A percentile compares a stretch with the other conserved stretches of the same genome.
These are phyloP conservation scores for Eragrostis nindensis DNA, from an alignment of 176 grass and related monocot genomes.

Conservation along the genomic window DNA sequence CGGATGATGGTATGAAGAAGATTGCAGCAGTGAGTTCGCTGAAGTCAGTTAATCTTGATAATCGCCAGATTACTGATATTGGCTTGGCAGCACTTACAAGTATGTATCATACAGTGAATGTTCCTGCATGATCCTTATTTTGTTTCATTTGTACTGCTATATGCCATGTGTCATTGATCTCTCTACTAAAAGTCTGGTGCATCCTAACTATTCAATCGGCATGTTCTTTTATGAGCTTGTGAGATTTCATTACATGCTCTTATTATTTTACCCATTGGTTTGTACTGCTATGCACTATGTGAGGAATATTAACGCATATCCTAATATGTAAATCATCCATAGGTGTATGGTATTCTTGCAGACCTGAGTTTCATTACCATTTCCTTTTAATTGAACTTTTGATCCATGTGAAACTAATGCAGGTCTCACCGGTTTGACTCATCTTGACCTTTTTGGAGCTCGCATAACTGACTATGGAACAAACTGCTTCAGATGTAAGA, in stretches of 20 bases:
- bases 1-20: constrained; percentile 80
- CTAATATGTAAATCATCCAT: not conserved
- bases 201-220: not conserved
- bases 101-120: constrained; percentile 40
- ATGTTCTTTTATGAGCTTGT: constrained; percentile 4
- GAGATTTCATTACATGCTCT: not conserved
- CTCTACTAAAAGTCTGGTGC: not conserved
- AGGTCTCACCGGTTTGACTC: constrained; percentile 91
- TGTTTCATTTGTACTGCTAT: not conserved
- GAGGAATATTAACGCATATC: constrained; percentile 3
- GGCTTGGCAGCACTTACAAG: constrained; percentile 79
- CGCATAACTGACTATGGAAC: constrained; percentile 79
- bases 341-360: not conserved
- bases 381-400: constrained; percentile 22
- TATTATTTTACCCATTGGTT: not conserved
- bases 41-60: constrained; percentile 89
- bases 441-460: constrained; percentile 97
- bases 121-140: constrained; percentile 10
- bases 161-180: not conserved
- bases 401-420: constrained; percentile 30
- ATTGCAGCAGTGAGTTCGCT: constrained; percentile 67
- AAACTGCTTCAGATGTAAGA: constrained; percentile 86
- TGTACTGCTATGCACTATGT: not conserved
- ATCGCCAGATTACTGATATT: constrained; percentile 84
- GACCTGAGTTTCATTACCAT: not conserved